Base-by-base conservation (phyloP, 306 rosid genomes). In the Cicer chorassanicum region DNA sequence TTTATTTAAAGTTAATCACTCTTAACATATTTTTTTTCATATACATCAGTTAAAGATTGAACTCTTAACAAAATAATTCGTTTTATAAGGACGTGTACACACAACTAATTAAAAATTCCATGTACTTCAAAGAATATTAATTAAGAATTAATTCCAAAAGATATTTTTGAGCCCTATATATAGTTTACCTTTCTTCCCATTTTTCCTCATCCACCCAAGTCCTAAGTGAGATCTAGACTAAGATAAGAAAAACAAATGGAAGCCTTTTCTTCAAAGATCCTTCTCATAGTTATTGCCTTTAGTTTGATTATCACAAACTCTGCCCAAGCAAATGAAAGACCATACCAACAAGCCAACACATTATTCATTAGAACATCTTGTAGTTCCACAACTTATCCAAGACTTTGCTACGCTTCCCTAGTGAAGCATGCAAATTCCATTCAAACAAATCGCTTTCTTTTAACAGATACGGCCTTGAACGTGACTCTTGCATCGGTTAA, bases 291-390 rank as follows among this genome's bases (percentile, higher is more conserved):
- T n/a, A 13, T 84, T 11, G 5, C 19, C 9, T 21, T 65, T 46
- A 44, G 42, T 53, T 59, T 65, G 36, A 29, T 29, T 29, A 49
- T 39, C 81, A 40, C 21, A n/a, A 18, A 38, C 68, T 19, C 73
- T 59, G 10, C 48, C 80, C 62, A 12, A 51, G 82, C 82, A 1
- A 68, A 64, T 38, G 71, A 73, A 51, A 24, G 4, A 54, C 39
- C 76, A 9, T 40, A 51, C 42, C 81, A 80, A 66, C 61, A 75
- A 56, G 66, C 62, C 16, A 84, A 62, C 83, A 81, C 81, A 0
- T 67, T 80, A 18, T 93, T 91, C 89, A 86, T 93, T 0, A 91
- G 75, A 85, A 77, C 57, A n/a, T 91, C 94, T 6, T 93, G 98
- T 29, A 77, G 79, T 1, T 79, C 80, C 70, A 91, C 98, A 34